phyloP scores from a whole-genome alignment of 352 stramenopile species.

The Lagenidium sp. region DNA sequence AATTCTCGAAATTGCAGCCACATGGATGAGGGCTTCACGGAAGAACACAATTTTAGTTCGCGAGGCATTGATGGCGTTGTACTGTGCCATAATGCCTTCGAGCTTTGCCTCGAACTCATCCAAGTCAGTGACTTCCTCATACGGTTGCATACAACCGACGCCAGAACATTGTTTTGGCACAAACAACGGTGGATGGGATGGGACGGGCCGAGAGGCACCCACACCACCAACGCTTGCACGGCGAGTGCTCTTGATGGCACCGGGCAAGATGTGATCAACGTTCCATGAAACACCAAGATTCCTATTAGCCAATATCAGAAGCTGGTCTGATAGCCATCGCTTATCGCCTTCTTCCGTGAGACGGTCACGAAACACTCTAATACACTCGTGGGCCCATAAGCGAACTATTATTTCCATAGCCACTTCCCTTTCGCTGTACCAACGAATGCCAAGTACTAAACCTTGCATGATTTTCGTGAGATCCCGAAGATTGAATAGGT shows the following conservation, averaged over 20 bases:
- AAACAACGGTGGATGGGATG: too few relatives aligned
- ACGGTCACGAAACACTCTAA: conserved; percentile 90
- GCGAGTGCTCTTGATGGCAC: too few relatives aligned
- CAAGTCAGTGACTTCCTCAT: conserved; percentile 65
- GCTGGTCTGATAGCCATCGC: conserved; percentile 78
- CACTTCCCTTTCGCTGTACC: conserved; percentile 6
- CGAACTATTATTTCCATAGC: conserved; percentile 38
- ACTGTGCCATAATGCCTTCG: conserved; percentile 29
- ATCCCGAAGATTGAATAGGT: conserved; percentile 80
- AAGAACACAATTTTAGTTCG: conserved; percentile 68
- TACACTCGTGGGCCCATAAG: conserved; percentile 88
- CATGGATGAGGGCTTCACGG: conserved; percentile 75
- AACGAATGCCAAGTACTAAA: conserved; percentile 37
- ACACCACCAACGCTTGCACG: too few relatives aligned
- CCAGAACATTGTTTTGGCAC: too few relatives aligned
- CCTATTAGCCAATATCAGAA: conserved; percentile 54
- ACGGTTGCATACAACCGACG: too few relatives aligned
- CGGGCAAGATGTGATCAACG: conserved; percentile 26
- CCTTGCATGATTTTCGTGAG: conserved; percentile 75
- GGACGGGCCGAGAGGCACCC: not conserved
- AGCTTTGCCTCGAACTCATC: conserved; percentile 49
- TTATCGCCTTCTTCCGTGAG: conserved; percentile 79
- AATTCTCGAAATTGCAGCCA: conserved; percentile 78
- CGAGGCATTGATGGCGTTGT: conserved; percentile 18
- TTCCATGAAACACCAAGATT: conserved; percentile 61